These are phyloP conservation scores for Trichomonas vaginalis DNA, from an alignment of 208 protist genomes.

Conservation along the genomic window DNA sequence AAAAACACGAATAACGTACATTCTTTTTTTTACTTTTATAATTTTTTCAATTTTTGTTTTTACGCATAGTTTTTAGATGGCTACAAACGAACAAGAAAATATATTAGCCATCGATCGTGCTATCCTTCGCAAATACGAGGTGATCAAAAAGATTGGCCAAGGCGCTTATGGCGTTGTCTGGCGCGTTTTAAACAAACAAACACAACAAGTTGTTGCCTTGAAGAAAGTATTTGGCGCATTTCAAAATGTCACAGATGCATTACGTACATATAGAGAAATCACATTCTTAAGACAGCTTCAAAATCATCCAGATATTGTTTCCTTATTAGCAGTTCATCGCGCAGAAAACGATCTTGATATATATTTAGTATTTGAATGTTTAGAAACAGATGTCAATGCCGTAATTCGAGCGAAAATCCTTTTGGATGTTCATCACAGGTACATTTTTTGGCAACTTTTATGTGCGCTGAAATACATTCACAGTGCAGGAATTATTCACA, in stretches of 20 bases:
- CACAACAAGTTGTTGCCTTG: slow-evolving; percentile 40
- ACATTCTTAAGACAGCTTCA: slow-evolving; percentile 47
- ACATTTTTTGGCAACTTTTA: slow-evolving; percentile 53
- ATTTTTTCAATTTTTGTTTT: too few relatives aligned
- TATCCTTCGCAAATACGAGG: slow-evolving; percentile 44
- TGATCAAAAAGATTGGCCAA: slow-evolving; percentile 42
- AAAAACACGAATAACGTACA: too few relatives aligned
- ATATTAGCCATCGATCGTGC: slow-evolving; percentile 40
- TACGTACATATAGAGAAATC: slow-evolving; percentile 55
- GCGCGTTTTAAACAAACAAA: slow-evolving; percentile 40
- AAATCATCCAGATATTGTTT: slow-evolving; percentile 50
- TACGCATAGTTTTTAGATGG: background rate
- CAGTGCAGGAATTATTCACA: slow-evolving; percentile 54
- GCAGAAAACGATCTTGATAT: slow-evolving; percentile 56
- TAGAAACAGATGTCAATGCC: slow-evolving; percentile 54
- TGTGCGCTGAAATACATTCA: slow-evolving; percentile 42
- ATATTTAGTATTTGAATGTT: slow-evolving; percentile 57
- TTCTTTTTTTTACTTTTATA: too few relatives aligned
- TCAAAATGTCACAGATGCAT: slow-evolving; percentile 51
- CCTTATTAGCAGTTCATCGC: slow-evolving; percentile 49
- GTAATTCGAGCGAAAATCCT: slow-evolving; percentile 55
- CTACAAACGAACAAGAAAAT: background rate
- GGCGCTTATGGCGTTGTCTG: slow-evolving; percentile 50
- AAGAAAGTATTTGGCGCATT: slow-evolving; percentile 61
- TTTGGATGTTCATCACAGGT: slow-evolving; percentile 48